These are phyloP conservation scores for Fraxinus sp. DNA, from an alignment of 305 asterid species.

Conservation along the genomic window DNA sequence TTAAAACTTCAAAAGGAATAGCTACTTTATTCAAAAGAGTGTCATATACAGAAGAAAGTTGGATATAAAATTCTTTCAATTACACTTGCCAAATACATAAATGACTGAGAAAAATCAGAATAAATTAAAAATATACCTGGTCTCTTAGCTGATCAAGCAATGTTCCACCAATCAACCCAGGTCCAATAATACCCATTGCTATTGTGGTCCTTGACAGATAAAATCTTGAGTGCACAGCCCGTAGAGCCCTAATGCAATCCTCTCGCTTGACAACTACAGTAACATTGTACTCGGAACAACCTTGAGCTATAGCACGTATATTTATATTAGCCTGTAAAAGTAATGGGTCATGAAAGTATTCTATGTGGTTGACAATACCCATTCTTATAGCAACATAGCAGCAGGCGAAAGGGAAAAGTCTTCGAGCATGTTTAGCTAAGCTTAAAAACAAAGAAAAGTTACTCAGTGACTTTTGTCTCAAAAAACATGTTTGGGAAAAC, in stretches of 20 bases:
- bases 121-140: constrained; percentile 50
- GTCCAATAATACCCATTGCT: constrained; percentile 93
- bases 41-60: not conserved
- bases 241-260: constrained; percentile 85
- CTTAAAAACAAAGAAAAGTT: not conserved
- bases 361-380: constrained; percentile 3
- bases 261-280: constrained; percentile 89
- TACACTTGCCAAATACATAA: constrained; percentile 5
- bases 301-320: constrained; percentile 97
- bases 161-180: constrained; percentile 94
- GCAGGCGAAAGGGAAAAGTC: not conserved
- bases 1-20: not conserved
- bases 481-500: not conserved
- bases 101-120: not conserved
- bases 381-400: not conserved
- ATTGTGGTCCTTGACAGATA: constrained; percentile 85
- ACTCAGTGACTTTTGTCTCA: not conserved
- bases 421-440: not conserved
- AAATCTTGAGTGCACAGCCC: constrained; percentile 97
- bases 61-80: not conserved
- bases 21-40: not conserved
- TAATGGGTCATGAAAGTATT: constrained; percentile 18
- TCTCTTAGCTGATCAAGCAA: constrained; percentile 94
- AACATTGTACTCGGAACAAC: constrained; percentile 91
- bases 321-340: constrained; percentile 85